phyloP scores from a whole-genome alignment of 2,329 filamentous ascomycete species.

The Berkeleyomyces basicola region DNA sequence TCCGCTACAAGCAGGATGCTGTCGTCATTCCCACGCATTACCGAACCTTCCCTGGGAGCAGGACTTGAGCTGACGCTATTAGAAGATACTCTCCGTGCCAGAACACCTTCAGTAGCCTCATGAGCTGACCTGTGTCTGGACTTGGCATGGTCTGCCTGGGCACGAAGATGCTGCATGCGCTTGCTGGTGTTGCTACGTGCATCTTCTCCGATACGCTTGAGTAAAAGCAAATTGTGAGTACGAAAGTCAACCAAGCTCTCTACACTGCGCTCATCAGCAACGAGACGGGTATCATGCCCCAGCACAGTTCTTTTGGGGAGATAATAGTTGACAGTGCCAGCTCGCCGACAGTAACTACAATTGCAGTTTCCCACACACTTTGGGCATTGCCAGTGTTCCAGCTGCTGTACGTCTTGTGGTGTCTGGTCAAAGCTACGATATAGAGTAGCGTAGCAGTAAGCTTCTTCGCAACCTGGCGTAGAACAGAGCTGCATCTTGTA shows the following conservation, averaged over 20 bases:
- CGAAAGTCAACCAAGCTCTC: constrained; percentile 85
- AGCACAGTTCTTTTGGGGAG: constrained; percentile 74
- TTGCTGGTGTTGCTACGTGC: constrained; percentile 39
- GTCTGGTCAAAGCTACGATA: constrained; percentile 84
- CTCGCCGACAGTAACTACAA: constrained; percentile 59
- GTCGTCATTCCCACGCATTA: background rate
- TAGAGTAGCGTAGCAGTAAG: constrained; percentile 85
- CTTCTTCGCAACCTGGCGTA: constrained; percentile 48
- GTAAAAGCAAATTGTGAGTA: constrained; percentile 72
- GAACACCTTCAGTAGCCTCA: constrained; percentile 22
- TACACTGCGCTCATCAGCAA: constrained; percentile 81
- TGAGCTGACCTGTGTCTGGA: constrained; percentile 22
- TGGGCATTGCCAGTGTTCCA: constrained; percentile 74
- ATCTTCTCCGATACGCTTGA: constrained; percentile 44
- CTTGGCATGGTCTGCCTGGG: constrained; percentile 41
- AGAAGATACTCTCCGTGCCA: background rate
- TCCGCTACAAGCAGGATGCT: background rate
- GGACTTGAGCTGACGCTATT: background rate
- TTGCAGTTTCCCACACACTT: constrained; percentile 77
- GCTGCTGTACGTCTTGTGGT: constrained; percentile 67
- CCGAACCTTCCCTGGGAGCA: background rate
- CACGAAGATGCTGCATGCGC: constrained; percentile 38
- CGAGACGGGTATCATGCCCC: constrained; percentile 76
- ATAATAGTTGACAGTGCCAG: constrained; percentile 55
- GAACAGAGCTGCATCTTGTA: constrained; percentile 79